Base-by-base conservation (phyloP, 257 asterid species). In the Linderniella brevidens region DNA sequence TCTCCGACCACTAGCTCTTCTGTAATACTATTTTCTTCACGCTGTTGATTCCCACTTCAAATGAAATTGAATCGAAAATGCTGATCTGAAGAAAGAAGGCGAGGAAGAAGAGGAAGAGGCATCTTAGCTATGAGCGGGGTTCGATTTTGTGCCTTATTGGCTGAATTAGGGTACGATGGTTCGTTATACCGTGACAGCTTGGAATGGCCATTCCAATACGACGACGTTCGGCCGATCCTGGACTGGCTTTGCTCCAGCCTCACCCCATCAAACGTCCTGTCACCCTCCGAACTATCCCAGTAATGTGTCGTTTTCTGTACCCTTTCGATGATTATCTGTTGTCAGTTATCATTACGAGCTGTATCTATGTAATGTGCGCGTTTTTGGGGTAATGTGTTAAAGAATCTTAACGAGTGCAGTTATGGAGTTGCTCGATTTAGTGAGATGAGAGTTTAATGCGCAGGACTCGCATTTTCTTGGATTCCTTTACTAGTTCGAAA, bases 201-300 rank as follows among this genome's bases (percentile, higher is more conserved):
- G 57, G 95, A 87, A 52, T 87, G 97, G 97, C 97, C 97, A 17
- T 87, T 87, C 59, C 97, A 87, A 58, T 83, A 87, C 77, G 97
- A 87, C 49, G 97, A 87, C 63, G 93, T 78, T 66, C 80, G 95
- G 11, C 97, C 95, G 42, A 65, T 87, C 25, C 95, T 87, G 62
- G 92, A 87, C 61, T 87, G 97, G 97, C 86, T 87, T 32, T 83
- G 93, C 78, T 87, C 95, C 14, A 83, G 90, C 65, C 95, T 87
- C 46, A 95, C 92, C 49, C 95, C 85, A 17, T 80, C 95, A 36
- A 87, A 83, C 39, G 97, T 87, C 50, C 95, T 87, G 58, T 73
- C 93, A 41, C 78, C 81, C 11, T 64, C 88, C n/a, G 90, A 87
- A 56, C 77, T 87, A 62, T 63, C 86, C 37, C 93, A 75, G 97